Evolutionary conservation across 1,284 basidiomycete species (phyloP).

Genomic region (Pholiota adiposa): DNA sequence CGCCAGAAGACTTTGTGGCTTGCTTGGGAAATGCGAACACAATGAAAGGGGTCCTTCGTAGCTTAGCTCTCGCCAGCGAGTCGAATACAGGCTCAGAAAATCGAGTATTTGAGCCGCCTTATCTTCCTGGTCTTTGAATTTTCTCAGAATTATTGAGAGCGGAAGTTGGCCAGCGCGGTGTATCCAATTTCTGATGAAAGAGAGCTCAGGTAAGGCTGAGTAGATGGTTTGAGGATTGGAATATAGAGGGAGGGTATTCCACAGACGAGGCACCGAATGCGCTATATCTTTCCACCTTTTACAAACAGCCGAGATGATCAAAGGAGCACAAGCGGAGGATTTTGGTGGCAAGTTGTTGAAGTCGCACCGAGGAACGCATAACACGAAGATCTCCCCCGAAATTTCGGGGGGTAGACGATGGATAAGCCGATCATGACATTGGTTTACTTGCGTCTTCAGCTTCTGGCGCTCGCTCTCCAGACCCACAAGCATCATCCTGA

Average conservation of each 20-base stretch:
- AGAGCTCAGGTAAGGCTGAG: too few species aligned
- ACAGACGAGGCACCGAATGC: not conserved
- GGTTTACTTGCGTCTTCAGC: not conserved
- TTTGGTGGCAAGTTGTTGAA: not conserved
- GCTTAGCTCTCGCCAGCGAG: not conserved
- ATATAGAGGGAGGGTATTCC: not conserved
- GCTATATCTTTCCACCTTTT: not conserved
- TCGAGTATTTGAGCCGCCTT: not conserved
- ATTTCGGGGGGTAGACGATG: not conserved
- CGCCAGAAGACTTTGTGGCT: not conserved
- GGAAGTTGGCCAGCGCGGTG: not conserved
- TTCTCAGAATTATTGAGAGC: not conserved
- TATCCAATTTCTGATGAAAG: too few species aligned
- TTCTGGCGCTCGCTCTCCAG: not conserved
- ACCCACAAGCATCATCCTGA: not conserved
- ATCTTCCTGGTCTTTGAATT: not conserved
- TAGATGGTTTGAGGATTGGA: not conserved
- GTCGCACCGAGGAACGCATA: not conserved
- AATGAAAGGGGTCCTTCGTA: not conserved
- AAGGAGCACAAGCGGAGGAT: not conserved
- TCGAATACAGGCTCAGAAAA: not conserved
- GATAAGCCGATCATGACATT: not conserved
- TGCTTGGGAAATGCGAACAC: not conserved
- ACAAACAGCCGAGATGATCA: not conserved
- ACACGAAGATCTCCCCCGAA: not conserved